Evolutionary conservation across 1,284 basidiomycete species (phyloP), one percentile per base, ranked within the genome.

Genomic region (Trichosporon sp.): DNA sequence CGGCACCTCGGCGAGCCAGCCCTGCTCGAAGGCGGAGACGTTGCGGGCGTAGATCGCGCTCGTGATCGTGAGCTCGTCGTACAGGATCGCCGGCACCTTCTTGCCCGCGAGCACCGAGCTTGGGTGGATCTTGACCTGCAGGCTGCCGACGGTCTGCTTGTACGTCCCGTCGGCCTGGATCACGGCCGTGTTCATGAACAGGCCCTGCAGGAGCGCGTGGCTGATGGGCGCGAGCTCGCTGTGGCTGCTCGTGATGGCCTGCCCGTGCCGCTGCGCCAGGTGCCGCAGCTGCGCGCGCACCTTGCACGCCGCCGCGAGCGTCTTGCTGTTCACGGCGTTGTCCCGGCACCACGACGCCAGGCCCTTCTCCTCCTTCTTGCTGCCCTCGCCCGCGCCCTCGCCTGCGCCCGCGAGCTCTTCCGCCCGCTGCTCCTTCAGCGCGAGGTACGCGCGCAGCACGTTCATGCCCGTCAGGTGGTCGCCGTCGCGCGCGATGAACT

Each of bases 401-500:
- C 32, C 47, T 23, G 58, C 58, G 31, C n/a, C 66, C 9, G 35
- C 58, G 32, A 68, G 34, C 51, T 67, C 44, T 53, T 69, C 66
- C 65, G 74, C 47, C 66, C 68, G 82, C 68, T 90, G 88, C 72
- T 88, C 86, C 15, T 84, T 85, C 15, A 83, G 73, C 51, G 78
- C 80, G 32, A 84, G 73, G 78, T 95, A 98, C 3, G 92, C 88
- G n/a, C 89, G 87, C 63, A 93, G 87, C 3, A 89, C 89, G 73
- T 96, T 96, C 71, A 98, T 86, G 67, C 90, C 87, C 13, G 94
- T 97, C 69, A 97, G 85, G 79, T 97, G 93, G 79, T 99, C 96
- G 25, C 96, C 95, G 66, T 91, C 89, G 2, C 88, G 84, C 78
- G 94, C 92, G 13, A 89, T 86, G 79, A 98, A 98, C 78, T 91